Evolutionary conservation across 2,329 filamentous ascomycete species (phyloP), one percentile per base, ranked within the genome.

Genomic region (Spiromastix sp.): DNA sequence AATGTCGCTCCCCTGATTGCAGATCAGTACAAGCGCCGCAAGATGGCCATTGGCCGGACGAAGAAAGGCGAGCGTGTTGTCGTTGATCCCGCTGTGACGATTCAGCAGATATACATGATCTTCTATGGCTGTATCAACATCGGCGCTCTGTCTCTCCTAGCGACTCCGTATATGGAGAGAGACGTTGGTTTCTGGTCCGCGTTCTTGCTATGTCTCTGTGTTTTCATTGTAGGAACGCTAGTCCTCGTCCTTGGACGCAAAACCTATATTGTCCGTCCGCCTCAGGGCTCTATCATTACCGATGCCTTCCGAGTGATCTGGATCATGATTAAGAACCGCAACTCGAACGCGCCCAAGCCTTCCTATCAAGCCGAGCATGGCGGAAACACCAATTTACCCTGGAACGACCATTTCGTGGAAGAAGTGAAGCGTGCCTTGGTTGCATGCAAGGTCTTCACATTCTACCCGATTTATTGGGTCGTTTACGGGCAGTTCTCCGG

Each of bases 61-160:
- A 56, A 59, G 42, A 62, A 60, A 30, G 70, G 68, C 13, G 61
- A 72, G 51, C 62, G 66, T 12, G 74, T 83, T 36, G 68, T 84
- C 43, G 70, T 81, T 17, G 78, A 83, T 46, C 77, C 78, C 0
- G 66, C 71, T 25, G 63, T 81, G 36, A 83, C 79, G 1, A 71
- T 78, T 42, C 73, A 79, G 48, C 68, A 76, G 31, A 75, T 83
- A 42, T 83, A 81, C 64, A 81, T 77, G 75, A 71, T 83, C 50
- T 84, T 83, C 62, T 84, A 84, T 59, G 68, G 70, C 54, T 79
- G 74, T 58, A 83, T 85, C 51, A 85, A 85, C 56, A 46, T 85
- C 11, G 81, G 80, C n/a, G 73, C 77, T 2, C 64, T 86, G 5
- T 81, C 74, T 0, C 64, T 74, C 36, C 68, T 85, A 45, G 76